Base-by-base conservation (phyloP, 371 early-diverging fungal genomes). In the Lichtheimia corymbifera region DNA sequence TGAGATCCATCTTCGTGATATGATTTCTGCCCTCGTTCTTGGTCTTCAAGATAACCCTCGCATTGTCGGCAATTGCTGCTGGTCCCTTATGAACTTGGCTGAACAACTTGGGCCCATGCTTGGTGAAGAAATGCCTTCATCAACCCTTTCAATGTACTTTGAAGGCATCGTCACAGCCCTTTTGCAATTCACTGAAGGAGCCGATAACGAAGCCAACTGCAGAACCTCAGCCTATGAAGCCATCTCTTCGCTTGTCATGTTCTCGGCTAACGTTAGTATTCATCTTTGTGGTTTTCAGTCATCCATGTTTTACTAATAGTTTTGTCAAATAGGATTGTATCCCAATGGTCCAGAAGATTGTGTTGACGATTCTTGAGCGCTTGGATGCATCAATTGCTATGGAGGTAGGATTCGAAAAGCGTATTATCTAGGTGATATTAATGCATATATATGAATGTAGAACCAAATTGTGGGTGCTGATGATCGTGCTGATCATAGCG, bases 201-300 rank as follows among this genome's bases (percentile, higher is more conserved):
- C 66, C 14, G 71, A 77, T 52, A 86, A 88, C 63, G 94, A 95
- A 65, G 73, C 88, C 66, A 93, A 93, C 73, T 83, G 93, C 52
- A 87, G 93, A 65, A 92, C 94, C 0, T 91, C 96, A 15, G 93
- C 93, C 11, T 97, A 96, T 71, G 97, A 96, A 74, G 93, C 97
- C 24, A 87, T 97, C 66, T 88, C 93, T 3, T 83, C 88, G 4
- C 75, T 96, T 45, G 86, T 89, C 24, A 77, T 79, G 68, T 77
- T 80, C 35, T 85, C 87, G 30, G 85, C 94, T 54, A 80, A 75
- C 52, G 77, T 70, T 50, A 59, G 55, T 58, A 41, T 62, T 55
- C n/a, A 30, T 22, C 18, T 11, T 52, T 18, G 3, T 52, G 17
- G 11, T 9, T 50, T 25, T 28, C 12, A 66, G 12, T 40, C 41